Conservation (phyloP, 2,329 filamentous ascomycete species). For the Pyricularia grisea region DNA sequence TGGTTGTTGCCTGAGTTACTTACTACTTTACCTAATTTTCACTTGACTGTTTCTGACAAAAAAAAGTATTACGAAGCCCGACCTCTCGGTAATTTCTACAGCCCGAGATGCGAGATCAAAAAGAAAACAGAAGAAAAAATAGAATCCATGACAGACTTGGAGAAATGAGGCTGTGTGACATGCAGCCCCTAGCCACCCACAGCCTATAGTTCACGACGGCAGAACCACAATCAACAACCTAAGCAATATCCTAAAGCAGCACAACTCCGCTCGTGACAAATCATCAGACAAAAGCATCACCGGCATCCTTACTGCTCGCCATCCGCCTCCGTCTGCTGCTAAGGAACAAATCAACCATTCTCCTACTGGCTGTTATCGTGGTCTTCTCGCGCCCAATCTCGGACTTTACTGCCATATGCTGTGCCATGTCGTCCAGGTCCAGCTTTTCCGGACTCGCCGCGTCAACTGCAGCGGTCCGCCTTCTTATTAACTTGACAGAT, state of each 20-base stretch:
- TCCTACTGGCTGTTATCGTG: slow-evolving; percentile 29
- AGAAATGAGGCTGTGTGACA: not conserved
- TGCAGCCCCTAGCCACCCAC: no score
- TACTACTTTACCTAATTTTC: not conserved
- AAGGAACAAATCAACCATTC: slow-evolving; percentile 46
- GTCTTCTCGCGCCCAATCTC: slow-evolving; percentile 16
- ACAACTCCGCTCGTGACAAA: not conserved
- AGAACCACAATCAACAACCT: not conserved
- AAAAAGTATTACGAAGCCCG: not conserved
- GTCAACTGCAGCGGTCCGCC: not conserved
- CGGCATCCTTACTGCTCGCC: slow-evolving; percentile 25
- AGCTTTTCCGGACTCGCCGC: not conserved
- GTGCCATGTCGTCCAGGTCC: not conserved
- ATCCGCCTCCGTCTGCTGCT: slow-evolving; percentile 35
- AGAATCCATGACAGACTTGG: not conserved
- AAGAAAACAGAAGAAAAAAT: not conserved
- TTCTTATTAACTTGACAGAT: slow-evolving; percentile 4
- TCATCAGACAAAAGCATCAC: slow-evolving; percentile 19
- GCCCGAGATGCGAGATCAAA: not conserved
- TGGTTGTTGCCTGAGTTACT: not conserved
- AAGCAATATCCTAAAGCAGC: not conserved
- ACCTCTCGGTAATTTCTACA: not conserved
- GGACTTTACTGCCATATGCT: slow-evolving; percentile 11
- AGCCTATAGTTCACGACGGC: not conserved
- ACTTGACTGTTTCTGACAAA: not conserved